Conservation (phyloP, 179 eudicot genomes). For the Corrigiola litoralis region DNA sequence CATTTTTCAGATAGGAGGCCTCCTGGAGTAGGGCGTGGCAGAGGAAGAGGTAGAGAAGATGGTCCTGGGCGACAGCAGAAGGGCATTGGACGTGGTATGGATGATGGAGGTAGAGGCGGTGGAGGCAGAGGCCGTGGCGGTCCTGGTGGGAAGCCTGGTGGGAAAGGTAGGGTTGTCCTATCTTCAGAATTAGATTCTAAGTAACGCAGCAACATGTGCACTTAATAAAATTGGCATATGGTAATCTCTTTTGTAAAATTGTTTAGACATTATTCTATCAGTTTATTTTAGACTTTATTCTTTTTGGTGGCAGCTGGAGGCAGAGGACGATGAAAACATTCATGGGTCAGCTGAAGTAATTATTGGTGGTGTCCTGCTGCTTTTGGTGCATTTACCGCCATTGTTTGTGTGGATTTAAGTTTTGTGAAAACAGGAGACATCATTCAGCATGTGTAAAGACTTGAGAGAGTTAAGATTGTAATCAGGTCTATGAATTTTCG, state of each 20-base stretch:
- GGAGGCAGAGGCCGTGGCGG: slow-evolving; percentile 51
- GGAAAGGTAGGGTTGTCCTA: slow-evolving; percentile 27
- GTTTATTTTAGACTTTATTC: slow-evolving; percentile 4
- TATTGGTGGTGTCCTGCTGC: slow-evolving; percentile 20
- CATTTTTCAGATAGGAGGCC: slow-evolving; percentile 39
- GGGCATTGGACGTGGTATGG: slow-evolving; percentile 47
- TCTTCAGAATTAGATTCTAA: not conserved
- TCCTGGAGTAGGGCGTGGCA: slow-evolving; percentile 49
- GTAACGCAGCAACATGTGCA: not conserved
- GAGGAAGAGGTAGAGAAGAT: slow-evolving; percentile 49
- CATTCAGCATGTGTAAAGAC: slow-evolving; percentile 1
- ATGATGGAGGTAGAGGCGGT: slow-evolving; percentile 36
- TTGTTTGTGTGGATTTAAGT: slow-evolving; percentile 4
- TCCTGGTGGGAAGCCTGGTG: slow-evolving; percentile 37
- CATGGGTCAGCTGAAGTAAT: not conserved
- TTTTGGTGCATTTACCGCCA: slow-evolving; percentile 26
- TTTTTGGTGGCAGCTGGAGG: slow-evolving; percentile 27
- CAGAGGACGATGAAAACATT: slow-evolving; percentile 24
- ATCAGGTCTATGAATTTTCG: slow-evolving; percentile 4
- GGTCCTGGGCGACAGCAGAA: slow-evolving; percentile 40
- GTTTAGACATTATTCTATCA: too few species aligned
- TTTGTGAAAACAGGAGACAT: not conserved
- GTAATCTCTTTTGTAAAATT: too few species aligned
- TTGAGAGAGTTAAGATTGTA: not conserved
- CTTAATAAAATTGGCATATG: too few species aligned